Conservation (phyloP, 73 alveolate species). For the Diophrys sp. region DNA sequence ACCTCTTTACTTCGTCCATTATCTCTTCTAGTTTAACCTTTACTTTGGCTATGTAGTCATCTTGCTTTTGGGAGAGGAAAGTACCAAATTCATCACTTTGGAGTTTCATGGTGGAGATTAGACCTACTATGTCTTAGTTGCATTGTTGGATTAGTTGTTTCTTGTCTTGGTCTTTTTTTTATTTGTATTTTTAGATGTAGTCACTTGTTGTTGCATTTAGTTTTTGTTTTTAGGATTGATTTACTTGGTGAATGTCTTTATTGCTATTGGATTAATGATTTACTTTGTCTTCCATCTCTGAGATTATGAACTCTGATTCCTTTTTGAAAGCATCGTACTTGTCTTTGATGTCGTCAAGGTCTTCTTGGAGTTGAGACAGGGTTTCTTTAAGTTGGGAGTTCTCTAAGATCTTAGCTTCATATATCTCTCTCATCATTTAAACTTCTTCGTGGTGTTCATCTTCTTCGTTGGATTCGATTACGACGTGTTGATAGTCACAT, state of each 20-base stretch:
- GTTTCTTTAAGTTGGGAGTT: background rate
- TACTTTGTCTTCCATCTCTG: background rate
- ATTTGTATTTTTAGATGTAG: too few relatives aligned
- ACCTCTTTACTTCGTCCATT: background rate
- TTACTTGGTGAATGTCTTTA: background rate
- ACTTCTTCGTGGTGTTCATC: background rate
- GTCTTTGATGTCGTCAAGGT: background rate
- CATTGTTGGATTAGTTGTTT: background rate
- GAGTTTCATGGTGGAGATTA: background rate
- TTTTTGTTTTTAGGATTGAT: too few relatives aligned
- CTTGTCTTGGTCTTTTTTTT: background rate
- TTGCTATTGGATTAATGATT: too few relatives aligned
- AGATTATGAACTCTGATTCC: background rate
- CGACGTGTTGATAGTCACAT: background rate
- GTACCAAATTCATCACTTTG: background rate
- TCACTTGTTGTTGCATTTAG: background rate
- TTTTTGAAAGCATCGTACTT: background rate
- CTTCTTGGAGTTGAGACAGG: background rate
- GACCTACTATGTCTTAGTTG: background rate
- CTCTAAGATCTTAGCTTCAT: background rate
- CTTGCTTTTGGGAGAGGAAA: background rate
- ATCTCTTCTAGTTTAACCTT: background rate
- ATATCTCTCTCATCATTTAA: background rate
- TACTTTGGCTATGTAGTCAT: background rate
- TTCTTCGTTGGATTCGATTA: background rate